phyloP scores from a whole-genome alignment of 2,329 filamentous ascomycete species.

The Xylariaceae sp. region DNA sequence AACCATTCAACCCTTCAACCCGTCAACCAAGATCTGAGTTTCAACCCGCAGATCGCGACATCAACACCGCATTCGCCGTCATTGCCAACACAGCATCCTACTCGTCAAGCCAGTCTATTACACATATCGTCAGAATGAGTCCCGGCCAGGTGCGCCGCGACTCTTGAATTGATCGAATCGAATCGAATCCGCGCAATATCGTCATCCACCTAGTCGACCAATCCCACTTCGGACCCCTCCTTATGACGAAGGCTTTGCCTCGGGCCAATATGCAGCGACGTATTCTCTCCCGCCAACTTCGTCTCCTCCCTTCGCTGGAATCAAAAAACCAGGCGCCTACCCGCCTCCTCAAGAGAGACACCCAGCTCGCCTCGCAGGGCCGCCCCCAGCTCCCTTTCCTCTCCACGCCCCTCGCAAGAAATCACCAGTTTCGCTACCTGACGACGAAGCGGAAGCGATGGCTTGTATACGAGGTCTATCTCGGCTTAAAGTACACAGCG shows the following conservation, averaged over 20 bases:
- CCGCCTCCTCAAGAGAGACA: conserved; percentile 35
- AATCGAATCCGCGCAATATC: too few relatives aligned
- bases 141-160: neutral
- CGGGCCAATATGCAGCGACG: conserved; percentile 14
- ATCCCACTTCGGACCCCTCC: neutral
- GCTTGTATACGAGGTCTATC: conserved; percentile 63
- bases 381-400: conserved; percentile 49
- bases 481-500: conserved; percentile 62
- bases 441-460: conserved; percentile 72
- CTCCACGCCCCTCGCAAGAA: conserved; percentile 37
- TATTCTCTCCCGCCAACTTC: conserved; percentile 11
- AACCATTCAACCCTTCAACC: too few relatives aligned
- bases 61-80: too few relatives aligned
- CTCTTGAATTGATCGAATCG: too few relatives aligned
- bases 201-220: neutral
- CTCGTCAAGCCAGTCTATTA: neutral
- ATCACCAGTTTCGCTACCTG: conserved; percentile 61
- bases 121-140: neutral
- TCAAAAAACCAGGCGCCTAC: neutral
- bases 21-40: too few relatives aligned
- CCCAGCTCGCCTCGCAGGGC: conserved; percentile 36
- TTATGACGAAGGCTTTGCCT: neutral
- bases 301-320: conserved; percentile 7
- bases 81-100: neutral
- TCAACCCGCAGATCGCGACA: too few relatives aligned